Base-by-base conservation (phyloP, 2,329 filamentous ascomycete genomes). In the Passalora sequoiae region DNA sequence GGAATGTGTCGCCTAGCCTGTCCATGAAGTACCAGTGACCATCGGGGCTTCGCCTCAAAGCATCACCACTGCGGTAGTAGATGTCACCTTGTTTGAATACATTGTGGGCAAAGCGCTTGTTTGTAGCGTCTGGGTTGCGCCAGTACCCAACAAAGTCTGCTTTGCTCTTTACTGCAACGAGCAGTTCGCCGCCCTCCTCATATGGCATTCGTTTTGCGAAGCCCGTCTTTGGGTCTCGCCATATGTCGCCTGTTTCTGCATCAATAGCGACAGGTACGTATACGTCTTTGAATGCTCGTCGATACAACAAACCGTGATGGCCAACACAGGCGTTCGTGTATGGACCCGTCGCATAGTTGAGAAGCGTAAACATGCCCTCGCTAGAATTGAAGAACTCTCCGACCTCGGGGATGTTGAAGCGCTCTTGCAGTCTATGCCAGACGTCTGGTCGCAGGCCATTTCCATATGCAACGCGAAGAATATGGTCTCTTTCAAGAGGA, bases 371-470 rank as follows among this genome's bases (percentile, higher is more conserved):
- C 32, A 86, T 71, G 13, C 84, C 83, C 63, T 89, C 85, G 2
- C 81, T 85, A 46, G 81, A 85, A 61, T 83, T 85, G 71, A 87
- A 89, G 65, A 89, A 88, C 61, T 89, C 85, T 44, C 68, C 70
- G 1, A 89, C 76, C 28, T 77, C 74, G 17, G 72, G 64, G 53
- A 84, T 77, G 39, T 74, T 76, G 59, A 84, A 84, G 10, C 80
- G 72, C 31, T 81, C 73, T 32, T 75, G 67, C 60, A 86, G 84
- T 22, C 73, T 70, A 22, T 72, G 64, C 82, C 82, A 86, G 1
- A 86, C 78, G 54, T 86, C 82, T 0, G 81, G 81, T 2, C 81
- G 71, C 46, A 84, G 68, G 0, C 81, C 81, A 58, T 85, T 85
- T 40, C 81, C 81, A 55, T 75, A 80, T 62, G 81, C 79, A 35